Conservation (phyloP, 306 rosid genomes). For the Aeschynomene evenia region DNA sequence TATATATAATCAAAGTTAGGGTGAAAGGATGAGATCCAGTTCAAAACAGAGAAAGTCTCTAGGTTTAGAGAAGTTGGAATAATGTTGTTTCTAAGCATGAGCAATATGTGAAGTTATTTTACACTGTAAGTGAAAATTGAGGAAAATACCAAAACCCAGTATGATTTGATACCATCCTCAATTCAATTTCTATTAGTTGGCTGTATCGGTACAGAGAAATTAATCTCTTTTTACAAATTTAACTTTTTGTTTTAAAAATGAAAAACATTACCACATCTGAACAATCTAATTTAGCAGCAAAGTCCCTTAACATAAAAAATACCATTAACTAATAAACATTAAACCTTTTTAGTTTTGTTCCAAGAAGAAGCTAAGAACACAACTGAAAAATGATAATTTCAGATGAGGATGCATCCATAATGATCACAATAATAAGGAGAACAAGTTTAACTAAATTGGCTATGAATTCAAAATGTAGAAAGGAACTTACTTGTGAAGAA, state of each 20-base stretch:
- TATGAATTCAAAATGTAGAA: background rate
- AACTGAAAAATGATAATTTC: background rate
- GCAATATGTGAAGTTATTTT: too few relatives aligned
- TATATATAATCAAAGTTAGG: too few relatives aligned
- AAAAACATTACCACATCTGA: background rate
- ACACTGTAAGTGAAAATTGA: too few relatives aligned
- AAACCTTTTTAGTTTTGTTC: background rate
- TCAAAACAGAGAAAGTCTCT: too few relatives aligned
- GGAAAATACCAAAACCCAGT: too few relatives aligned
- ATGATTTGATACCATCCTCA: too few relatives aligned
- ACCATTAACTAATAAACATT: background rate
- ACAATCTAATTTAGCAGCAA: background rate
- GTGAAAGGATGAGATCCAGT: too few relatives aligned
- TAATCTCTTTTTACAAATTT: background rate
- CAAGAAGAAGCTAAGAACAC: background rate
- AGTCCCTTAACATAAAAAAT: background rate
- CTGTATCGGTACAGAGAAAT: too few relatives aligned
- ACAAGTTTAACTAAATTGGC: background rate
- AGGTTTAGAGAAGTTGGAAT: too few relatives aligned
- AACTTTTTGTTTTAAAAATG: background rate
- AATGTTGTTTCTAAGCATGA: too few relatives aligned
- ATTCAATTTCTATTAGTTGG: too few relatives aligned
- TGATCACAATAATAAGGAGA: background rate
- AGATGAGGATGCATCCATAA: background rate
- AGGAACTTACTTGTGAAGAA: slow-evolving; percentile 64